Percentiles rank a stretch among this genome's conserved stretches.
Evolutionary conservation across 306 rosid genomes (phyloP).

Genomic region (Sicyos edulis): DNA sequence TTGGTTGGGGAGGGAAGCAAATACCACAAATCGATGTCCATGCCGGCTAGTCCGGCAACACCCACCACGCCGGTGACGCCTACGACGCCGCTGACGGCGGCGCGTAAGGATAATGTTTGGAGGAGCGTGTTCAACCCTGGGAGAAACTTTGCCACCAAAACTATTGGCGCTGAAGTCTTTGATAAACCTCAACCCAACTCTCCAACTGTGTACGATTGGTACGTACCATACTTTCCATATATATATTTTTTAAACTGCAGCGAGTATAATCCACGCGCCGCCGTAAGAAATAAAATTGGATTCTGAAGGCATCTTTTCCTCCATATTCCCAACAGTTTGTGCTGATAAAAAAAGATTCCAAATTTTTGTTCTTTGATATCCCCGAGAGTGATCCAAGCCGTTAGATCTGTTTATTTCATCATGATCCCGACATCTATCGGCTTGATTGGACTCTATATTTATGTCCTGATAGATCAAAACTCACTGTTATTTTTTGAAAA

Average conservation of each 20-base stretch:
- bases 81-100: constrained; percentile 38
- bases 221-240: not conserved
- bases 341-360: not conserved
- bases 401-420: not conserved
- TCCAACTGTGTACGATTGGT: constrained; percentile 99
- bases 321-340: constrained; percentile 2
- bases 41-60: constrained; percentile 20
- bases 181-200: constrained; percentile 85
- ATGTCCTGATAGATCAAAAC: not conserved
- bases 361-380: not conserved
- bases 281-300: not conserved
- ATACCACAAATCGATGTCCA: constrained; percentile 29
- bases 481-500: too few species aligned
- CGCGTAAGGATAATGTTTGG: constrained; percentile 75
- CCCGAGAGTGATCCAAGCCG: not conserved
- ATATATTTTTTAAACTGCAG: too few species aligned
- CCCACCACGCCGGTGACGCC: constrained; percentile 22
- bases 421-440: not conserved
- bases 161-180: constrained; percentile 58
- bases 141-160: constrained; percentile 64
- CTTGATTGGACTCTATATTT: not conserved
- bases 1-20: constrained; percentile 45
- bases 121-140: constrained; percentile 98
- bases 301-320: not conserved
- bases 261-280: not conserved